Percentiles rank a stretch among this genome's conserved stretches.
Conservation (phyloP, 2,329 filamentous ascomycete genomes). For the Ceratocystis alfenasii region DNA sequence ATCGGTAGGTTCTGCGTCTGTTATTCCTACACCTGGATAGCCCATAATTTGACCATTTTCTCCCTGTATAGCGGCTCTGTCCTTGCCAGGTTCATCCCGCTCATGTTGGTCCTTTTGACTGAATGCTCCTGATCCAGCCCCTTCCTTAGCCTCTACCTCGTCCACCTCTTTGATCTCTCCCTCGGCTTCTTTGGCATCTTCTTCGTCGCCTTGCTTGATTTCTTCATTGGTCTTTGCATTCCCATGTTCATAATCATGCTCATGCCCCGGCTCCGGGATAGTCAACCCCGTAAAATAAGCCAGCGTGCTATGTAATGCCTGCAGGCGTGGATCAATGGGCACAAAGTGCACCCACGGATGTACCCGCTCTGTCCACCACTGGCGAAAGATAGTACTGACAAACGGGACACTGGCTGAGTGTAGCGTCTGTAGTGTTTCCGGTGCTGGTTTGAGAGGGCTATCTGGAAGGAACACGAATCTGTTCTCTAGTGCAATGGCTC, state of each 20-base stretch:
- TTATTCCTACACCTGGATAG: neutral
- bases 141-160: slow-evolving; percentile 30
- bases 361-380: slow-evolving; percentile 68
- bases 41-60: neutral
- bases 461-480: slow-evolving; percentile 64
- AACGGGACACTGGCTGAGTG: slow-evolving; percentile 57
- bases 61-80: neutral
- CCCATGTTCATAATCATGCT: slow-evolving; percentile 27
- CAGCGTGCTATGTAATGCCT: slow-evolving; percentile 60
- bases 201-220: neutral
- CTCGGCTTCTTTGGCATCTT: slow-evolving; percentile 16
- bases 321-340: slow-evolving; percentile 60
- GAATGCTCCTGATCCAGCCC: neutral
- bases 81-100: neutral
- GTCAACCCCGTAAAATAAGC: slow-evolving; percentile 58
- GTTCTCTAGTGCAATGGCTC: slow-evolving; percentile 30
- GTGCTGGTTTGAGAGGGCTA: slow-evolving; percentile 55
- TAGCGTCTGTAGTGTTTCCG: slow-evolving; percentile 43
- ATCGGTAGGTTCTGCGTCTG: slow-evolving; percentile 27
- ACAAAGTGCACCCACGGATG: slow-evolving; percentile 71
- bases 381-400: slow-evolving; percentile 58
- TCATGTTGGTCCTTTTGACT: no score
- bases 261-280: slow-evolving; percentile 16
- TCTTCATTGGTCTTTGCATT: slow-evolving; percentile 26
- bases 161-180: slow-evolving; percentile 37